Conservation (phyloP, 75 land plant genomes). For the Cunninghamia lanceolata region DNA sequence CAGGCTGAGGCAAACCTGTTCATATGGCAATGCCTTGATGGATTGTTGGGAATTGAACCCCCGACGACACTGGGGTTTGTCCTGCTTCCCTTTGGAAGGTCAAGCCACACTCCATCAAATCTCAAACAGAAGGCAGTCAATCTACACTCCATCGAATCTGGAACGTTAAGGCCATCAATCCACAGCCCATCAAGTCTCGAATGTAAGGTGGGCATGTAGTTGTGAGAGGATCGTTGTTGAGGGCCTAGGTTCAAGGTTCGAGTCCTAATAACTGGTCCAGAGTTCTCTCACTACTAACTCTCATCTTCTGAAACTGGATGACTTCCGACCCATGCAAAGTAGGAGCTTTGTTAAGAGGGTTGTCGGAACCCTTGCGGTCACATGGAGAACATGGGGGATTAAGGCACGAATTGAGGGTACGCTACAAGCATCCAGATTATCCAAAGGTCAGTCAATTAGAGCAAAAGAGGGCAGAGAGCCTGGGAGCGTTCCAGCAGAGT, state of each 20-base stretch:
- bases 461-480: neutral
- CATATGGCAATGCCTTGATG: neutral
- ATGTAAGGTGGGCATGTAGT: too few species aligned
- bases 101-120: neutral
- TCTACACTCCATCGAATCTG: neutral
- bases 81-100: neutral
- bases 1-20: neutral
- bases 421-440: neutral
- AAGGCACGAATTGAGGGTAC: neutral
- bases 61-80: neutral
- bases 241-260: neutral
- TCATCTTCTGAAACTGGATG: neutral
- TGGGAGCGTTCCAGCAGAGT: neutral
- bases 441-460: conserved; percentile 3
- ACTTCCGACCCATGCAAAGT: neutral
- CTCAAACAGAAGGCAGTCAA: neutral
- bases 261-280: neutral
- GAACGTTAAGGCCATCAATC: neutral
- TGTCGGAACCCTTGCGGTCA: neutral
- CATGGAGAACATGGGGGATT: neutral
- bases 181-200: neutral
- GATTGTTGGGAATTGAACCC: conserved; percentile 1
- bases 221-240: too few species aligned
- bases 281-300: neutral
- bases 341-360: neutral